Base-by-base conservation (phyloP, 2,329 filamentous ascomycete genomes). In the Thelonectria olida region DNA sequence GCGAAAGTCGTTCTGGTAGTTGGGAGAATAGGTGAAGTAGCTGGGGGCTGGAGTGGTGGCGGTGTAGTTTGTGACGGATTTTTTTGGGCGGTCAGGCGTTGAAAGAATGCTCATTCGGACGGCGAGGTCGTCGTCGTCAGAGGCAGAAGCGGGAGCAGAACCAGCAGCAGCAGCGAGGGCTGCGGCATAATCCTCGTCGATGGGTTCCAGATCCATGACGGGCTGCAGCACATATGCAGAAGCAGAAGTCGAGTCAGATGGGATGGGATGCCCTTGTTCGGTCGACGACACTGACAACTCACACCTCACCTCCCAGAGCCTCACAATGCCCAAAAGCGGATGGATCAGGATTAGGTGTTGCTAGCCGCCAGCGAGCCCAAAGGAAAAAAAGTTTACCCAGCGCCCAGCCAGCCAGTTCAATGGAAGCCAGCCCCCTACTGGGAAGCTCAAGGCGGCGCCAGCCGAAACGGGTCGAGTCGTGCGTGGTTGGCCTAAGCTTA, bases 161-260 rank as follows among this genome's bases (percentile, higher is more conserved):
- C 58, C 66, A 28, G 67, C 68, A 49, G 62, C 69, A 50, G 67
- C 69, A 60, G 66, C 66, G 41, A 71, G 49, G 38, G 64, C 69
- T 25, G 67, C 69, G n/a, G 67, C 69, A 31, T 66, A 65, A 63
- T 71, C 69, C 60, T 71, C 69, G 64, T 71, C 69, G 45, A 72
- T 67, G 23, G 66, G 59, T 63, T 60, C 54, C 48, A 71, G 66
- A 64, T 71, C 69, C 69, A 71, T 71, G 59, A 20, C 7, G 38
- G 23, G 27, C 44, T 62, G 59, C 45, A 61, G 41, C 15, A 34
- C 12, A 34, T 38, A 58, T 54, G 54, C 51, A 54, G 45, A 58
- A 50, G 45, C 39, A 57, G 27, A 54, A 34, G 45, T 34, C 58
- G 54, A 66, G 39, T 47, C 51, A 36, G 41, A 47, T 28, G 45